Percentiles rank a stretch among this genome's conserved stretches.
phyloP scores from a whole-genome alignment of 2,329 filamentous ascomycete species.

The Fusarium mexicanum region DNA sequence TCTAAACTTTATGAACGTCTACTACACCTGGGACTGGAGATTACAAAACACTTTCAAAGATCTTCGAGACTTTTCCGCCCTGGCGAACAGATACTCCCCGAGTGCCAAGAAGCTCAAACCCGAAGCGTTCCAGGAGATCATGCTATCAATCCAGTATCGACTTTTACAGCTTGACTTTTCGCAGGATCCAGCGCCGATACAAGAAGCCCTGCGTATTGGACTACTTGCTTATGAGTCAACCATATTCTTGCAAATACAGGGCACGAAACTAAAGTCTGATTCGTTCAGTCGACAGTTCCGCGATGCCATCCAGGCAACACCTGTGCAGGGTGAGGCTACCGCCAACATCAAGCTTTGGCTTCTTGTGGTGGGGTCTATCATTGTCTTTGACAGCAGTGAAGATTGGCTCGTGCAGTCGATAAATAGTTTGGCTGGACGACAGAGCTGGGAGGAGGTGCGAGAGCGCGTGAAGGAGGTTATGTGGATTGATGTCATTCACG shows the following conservation, averaged over 20 bases:
- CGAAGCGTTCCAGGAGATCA: constrained; percentile 43
- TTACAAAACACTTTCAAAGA: constrained; percentile 44
- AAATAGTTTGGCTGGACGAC: constrained; percentile 4
- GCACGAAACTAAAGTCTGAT: constrained; percentile 27
- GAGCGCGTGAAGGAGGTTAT: constrained; percentile 32
- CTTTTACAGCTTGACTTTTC: constrained; percentile 40
- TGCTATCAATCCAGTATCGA: constrained; percentile 46
- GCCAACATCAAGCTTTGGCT: constrained; percentile 43
- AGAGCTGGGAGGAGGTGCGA: constrained; percentile 39
- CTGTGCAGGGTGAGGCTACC: not conserved
- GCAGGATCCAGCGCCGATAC: not conserved
- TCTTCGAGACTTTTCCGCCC: constrained; percentile 43
- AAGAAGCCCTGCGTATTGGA: constrained; percentile 41
- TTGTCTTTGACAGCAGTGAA: constrained; percentile 34
- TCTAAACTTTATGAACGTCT: not conserved
- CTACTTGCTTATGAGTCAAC: constrained; percentile 46
- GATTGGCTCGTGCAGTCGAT: constrained; percentile 38
- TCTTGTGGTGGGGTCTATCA: constrained; percentile 38
- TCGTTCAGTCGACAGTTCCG: constrained; percentile 20
- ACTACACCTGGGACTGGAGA: constrained; percentile 33
- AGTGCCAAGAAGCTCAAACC: constrained; percentile 39
- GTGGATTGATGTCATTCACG: constrained; percentile 43
- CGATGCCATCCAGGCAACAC: constrained; percentile 19
- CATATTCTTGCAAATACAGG: constrained; percentile 39
- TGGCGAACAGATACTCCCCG: constrained; percentile 38